Base-by-base conservation (phyloP, 306 rosid genomes). In the Casuarina glauca region DNA sequence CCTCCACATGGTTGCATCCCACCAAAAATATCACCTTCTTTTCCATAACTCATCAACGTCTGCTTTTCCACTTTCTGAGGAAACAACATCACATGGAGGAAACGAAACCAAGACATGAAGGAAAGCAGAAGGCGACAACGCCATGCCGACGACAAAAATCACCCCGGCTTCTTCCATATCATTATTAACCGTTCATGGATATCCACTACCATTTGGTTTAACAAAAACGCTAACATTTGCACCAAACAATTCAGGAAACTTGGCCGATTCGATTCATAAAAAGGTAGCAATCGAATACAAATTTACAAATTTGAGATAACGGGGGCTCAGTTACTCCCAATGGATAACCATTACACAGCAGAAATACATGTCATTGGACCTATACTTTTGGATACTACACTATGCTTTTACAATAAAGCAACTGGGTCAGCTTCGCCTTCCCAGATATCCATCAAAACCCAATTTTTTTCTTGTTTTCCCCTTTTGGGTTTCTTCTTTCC, bases 381-480 rank as follows among this genome's bases (percentile, higher is more conserved):
- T 74, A 67, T 32, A 49, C 10, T 38, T 49, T 26, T 26, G 32
- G 32, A 26, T 26, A 58, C 53, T 44, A 44, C 2, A 1, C 0
- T 48, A 2, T 72, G 36, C 32, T 39, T 16, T 38, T 39, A 36
- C 69, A 39, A 35, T 10, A 73, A 50, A 77, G 19, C 55, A 69
- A 83, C 89, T 81, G 90, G 93, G 80, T 88, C 86, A 87, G 81
- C 98, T 93, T 93, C 87, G 98, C 92, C 88, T 91, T 86, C 82
- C 92, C 97, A 87, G 90, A 60, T 12, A 19, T 9, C 3, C 20
- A 58, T 10, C 4, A 10, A 5, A 26, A 26, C 35, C 61, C 32
- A 54, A 54, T 54, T 6, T 17, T 53, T 9, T 20, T 12, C 9
- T 9, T 58, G 8, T 7, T 1, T 41, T 4, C 26, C 4, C 17